Evolutionary conservation across 768 basidiomycete species (phyloP), one percentile per base, ranked within the genome.

Genomic region (Phylloporus rhodoxanthus): DNA sequence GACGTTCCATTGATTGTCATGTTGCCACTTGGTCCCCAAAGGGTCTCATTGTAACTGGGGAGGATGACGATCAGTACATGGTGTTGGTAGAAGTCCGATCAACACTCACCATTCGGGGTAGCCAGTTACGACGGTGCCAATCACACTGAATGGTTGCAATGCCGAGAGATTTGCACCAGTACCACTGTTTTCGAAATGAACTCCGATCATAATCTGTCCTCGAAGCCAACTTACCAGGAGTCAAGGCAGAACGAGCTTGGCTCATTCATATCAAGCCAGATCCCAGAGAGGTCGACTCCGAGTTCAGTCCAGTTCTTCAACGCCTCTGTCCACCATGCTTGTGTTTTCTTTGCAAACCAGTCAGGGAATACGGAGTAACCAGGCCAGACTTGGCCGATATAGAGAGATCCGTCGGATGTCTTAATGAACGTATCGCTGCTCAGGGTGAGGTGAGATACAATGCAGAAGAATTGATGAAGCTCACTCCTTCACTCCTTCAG

Each of bases 341-440:
- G 70, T 1, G 80, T 75, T 26, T 78, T 76, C 14, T 72, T 60
- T 13, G 72, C 69, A 52, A 82, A 81, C 80, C 79, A 83, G 56
- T 84, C 82, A 0, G 81, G 80, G 62, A 79, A 84, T 4, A 80
- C 85, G 6, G 84, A 82, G 65, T 79, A 83, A 19, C 87, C 85
- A 14, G 87, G 85, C 86, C 84, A 89, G 7, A 87, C 86, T 60
- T 82, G 75, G 9, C 88, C 88, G 1, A 87, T 60, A 63, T 85
- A 89, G 56, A 82, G 75, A 30, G 81, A 75, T 0, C 81, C 82
- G 58, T 90, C 82, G 0, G 82, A 82, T 61, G 89, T 88, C 58
- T 80, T 87, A 43, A 91, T 77, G 65, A 82, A 90, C 1, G 81
- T 75, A 43, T 79, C 75, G n/a, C 84, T 85, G 52, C 21, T 19